Percentiles rank a stretch among this genome's conserved stretches.
These are phyloP conservation scores for Fusarium heterosporum DNA, from an alignment of 2,329 filamentous ascomycete genomes.

Conservation along the genomic window DNA sequence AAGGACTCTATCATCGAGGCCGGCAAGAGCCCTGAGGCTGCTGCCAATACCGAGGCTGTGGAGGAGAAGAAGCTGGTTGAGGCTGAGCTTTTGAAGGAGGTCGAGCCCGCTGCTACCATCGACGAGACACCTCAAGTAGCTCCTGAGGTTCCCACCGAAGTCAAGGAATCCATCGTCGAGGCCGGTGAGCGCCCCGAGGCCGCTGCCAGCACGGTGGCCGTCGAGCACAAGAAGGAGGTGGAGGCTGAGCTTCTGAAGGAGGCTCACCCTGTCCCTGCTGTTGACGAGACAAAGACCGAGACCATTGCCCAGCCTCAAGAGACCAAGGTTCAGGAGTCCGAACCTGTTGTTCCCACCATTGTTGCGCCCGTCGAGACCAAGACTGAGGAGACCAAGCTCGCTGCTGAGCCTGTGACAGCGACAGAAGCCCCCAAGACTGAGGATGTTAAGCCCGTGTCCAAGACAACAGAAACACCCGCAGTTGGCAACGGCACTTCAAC, in stretches of 20 bases:
- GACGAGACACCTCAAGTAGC: slow-evolving; percentile 56
- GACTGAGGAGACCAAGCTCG: slow-evolving; percentile 18
- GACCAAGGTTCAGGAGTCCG: slow-evolving; percentile 16
- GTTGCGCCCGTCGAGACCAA: slow-evolving; percentile 29
- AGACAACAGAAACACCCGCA: slow-evolving; percentile 30
- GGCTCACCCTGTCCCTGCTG: slow-evolving; percentile 56
- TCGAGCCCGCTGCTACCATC: slow-evolving; percentile 58
- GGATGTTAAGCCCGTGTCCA: slow-evolving; percentile 13
- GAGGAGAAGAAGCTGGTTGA: slow-evolving; percentile 78
- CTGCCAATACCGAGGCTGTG: slow-evolving; percentile 73
- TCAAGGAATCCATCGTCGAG: slow-evolving; percentile 68
- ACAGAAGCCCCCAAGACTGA: slow-evolving; percentile 18
- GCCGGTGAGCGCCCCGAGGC: slow-evolving; percentile 77
- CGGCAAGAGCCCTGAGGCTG: slow-evolving; percentile 72
- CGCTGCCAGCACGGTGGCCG: slow-evolving; percentile 73
- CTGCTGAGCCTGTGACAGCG: slow-evolving; percentile 9
- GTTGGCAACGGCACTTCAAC: slow-evolving; percentile 40
- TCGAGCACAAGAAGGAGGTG: slow-evolving; percentile 79
- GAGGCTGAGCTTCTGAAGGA: slow-evolving; percentile 80
- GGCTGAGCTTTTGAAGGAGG: slow-evolving; percentile 76
- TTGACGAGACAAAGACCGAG: slow-evolving; percentile 71
- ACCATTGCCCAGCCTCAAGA: slow-evolving; percentile 6
- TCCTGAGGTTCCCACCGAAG: slow-evolving; percentile 65
- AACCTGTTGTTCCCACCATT: slow-evolving; percentile 1
- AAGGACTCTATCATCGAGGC: slow-evolving; percentile 78